These are phyloP conservation scores for Mycena belliarum DNA, from an alignment of 768 basidiomycete species.

Conservation along the genomic window DNA sequence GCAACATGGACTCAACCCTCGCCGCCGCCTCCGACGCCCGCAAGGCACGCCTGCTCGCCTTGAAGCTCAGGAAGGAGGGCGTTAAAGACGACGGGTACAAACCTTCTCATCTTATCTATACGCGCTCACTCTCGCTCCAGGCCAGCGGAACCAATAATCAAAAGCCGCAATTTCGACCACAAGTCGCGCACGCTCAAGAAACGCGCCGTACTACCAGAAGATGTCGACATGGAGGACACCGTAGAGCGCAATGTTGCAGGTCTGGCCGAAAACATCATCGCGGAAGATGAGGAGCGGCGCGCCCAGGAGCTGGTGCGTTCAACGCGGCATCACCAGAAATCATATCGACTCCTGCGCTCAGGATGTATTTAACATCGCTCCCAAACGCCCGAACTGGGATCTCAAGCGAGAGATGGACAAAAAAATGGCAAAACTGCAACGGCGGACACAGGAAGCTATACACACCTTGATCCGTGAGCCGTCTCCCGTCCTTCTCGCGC, in stretches of 20 bases:
- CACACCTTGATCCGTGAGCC: conserved; percentile 88
- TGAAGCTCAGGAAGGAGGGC: conserved; percentile 72
- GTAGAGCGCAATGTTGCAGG: conserved; percentile 86
- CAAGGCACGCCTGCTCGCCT: conserved; percentile 77
- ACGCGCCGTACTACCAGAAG: conserved; percentile 49
- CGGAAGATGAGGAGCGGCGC: conserved; percentile 82
- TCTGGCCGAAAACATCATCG: conserved; percentile 80
- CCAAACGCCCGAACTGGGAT: conserved; percentile 96
- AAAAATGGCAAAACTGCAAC: conserved; percentile 84
- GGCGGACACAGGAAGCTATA: conserved; percentile 89
- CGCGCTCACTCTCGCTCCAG: conserved; percentile 15
- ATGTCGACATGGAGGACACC: conserved; percentile 70
- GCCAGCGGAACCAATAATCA: conserved; percentile 50
- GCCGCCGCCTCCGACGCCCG: conserved; percentile 78
- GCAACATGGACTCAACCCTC: conserved; percentile 52
- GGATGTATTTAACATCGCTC: conserved; percentile 97
- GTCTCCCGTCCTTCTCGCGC: neutral
- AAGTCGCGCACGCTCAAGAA: conserved; percentile 78
- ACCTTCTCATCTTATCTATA: conserved; percentile 24
- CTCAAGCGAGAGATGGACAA: conserved; percentile 92
- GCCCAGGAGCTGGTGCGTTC: conserved; percentile 81
- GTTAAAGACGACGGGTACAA: conserved; percentile 48
- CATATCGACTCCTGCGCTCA: conserved; percentile 31
- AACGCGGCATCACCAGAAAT: neutral
- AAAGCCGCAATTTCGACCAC: conserved; percentile 88